Percentiles rank a stretch among this genome's conserved stretches.
Evolutionary conservation across 2,329 filamentous ascomycete species (phyloP).

Genomic region (Aphanocladium album): DNA sequence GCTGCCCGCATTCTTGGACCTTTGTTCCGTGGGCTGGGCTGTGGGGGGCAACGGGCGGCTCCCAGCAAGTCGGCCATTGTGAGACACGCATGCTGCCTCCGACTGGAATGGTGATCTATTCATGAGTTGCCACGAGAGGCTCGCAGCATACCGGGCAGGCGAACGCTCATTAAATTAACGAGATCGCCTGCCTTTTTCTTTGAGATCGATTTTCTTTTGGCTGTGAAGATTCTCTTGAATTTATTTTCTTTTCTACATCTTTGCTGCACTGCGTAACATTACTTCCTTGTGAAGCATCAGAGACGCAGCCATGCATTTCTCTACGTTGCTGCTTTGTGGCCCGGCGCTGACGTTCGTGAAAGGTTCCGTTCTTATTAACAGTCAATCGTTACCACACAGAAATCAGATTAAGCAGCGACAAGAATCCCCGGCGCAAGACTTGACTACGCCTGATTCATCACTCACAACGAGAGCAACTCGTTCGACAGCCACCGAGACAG

Average conservation of each 20-base stretch:
- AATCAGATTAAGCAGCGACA: neutral
- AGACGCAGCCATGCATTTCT: neutral
- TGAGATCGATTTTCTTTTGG: neutral
- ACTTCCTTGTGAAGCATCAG: neutral
- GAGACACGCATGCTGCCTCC: neutral
- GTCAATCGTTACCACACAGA: neutral
- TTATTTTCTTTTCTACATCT: neutral
- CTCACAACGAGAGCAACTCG: neutral
- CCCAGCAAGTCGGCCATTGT: neutral
- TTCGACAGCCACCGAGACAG: neutral
- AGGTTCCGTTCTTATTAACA: neutral
- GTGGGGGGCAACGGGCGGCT: neutral
- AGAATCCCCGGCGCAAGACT: neutral
- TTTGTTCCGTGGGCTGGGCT: neutral
- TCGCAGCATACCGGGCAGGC: neutral
- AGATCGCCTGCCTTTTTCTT: neutral
- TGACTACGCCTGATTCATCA: neutral
- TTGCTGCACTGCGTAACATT: neutral
- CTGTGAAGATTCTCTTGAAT: neutral
- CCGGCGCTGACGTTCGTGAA: conserved; percentile 1
- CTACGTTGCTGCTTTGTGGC: neutral
- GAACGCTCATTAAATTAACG: neutral
- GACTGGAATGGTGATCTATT: conserved; percentile 10
- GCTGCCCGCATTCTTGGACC: conserved; percentile 1
- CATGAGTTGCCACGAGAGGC: neutral